Base-by-base conservation (phyloP, 208 protist species). In the Herpetomonas tarakana region DNA sequence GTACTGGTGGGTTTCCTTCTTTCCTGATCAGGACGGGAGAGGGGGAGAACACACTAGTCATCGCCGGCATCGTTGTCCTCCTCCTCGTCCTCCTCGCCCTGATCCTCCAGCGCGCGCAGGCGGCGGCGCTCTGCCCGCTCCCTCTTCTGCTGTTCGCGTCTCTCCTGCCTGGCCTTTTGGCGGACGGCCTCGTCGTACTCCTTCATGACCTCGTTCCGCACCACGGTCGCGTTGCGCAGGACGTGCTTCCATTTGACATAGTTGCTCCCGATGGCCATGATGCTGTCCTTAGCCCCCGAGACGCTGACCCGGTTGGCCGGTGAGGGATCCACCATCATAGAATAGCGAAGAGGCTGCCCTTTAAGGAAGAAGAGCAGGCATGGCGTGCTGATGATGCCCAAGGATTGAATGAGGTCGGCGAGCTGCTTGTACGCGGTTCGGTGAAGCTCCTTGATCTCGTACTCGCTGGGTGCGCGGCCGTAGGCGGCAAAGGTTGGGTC, bases 311-410 rank as follows among this genome's bases (percentile, higher is more conserved):
- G 7, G 3, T 71, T 56, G 6, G 47, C 19, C 28, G 49, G 27
- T 4, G 21, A 2, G 18, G 29, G n/a, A 26, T 58, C 74, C 59
- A 69, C 39, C 50, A 74, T 59, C 27, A 58, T 51, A 6, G 69
- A 75, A 65, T 88, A 88, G 18, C 83, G 71, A 35, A 93, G 58
- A 21, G 61, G 50, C 54, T 87, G 58, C 1, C 87, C 87, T 25
- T 63, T 45, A 2, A 93, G 47, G 71, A 82, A 93, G 61, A 93
- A 91, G 67, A 83, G 53, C 83, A 93, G 80, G 46, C 58, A 78
- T 3, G 87, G 87, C 0, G 87, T 93, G 71, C 83, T 88, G 24
- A 63, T 67, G 50, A 93, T 71, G 56, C 76, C 74, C 26, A 93
- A 66, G 19, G 74, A 56, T 21, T 59, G 73, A 35, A 93, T 69